phyloP scores from a whole-genome alignment of 2,329 filamentous ascomycete genomes.

The Knufia fluminis region DNA sequence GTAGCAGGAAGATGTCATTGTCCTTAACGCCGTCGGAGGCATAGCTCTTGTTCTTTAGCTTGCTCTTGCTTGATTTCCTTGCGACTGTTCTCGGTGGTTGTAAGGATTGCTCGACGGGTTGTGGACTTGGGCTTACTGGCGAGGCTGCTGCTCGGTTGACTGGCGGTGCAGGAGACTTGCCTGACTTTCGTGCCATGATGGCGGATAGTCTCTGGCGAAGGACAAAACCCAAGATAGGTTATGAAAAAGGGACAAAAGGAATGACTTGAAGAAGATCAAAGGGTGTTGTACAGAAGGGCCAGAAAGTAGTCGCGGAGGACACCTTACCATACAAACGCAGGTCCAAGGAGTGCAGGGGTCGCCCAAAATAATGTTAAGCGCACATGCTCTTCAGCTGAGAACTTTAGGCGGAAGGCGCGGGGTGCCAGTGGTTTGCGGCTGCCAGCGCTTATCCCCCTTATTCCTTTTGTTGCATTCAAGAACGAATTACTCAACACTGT shows the following conservation, averaged over 20 bases:
- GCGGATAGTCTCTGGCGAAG: background rate
- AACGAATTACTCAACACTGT: too few relatives aligned
- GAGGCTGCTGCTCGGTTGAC: slow-evolving; percentile 6
- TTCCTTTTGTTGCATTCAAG: too few relatives aligned
- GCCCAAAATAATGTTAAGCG: slow-evolving; percentile 2
- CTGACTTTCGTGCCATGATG: slow-evolving; percentile 9
- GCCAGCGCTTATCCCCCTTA: too few relatives aligned
- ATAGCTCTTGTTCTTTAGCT: slow-evolving; percentile 32
- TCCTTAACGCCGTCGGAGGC: slow-evolving; percentile 55
- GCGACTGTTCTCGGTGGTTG: slow-evolving; percentile 2
- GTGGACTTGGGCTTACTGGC: background rate
- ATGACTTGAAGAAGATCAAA: slow-evolving; percentile 1
- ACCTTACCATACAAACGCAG: slow-evolving; percentile 6
- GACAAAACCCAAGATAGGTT: background rate
- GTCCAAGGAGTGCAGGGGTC: slow-evolving; percentile 5
- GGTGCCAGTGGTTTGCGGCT: background rate
- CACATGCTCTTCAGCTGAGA: too few relatives aligned
- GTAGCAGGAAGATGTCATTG: slow-evolving; percentile 85
- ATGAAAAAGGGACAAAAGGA: background rate
- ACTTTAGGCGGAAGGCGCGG: background rate
- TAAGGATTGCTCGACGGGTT: background rate
- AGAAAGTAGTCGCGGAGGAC: background rate
- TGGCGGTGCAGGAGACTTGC: slow-evolving; percentile 5
- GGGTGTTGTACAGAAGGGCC: background rate
- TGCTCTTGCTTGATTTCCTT: slow-evolving; percentile 10